Evolutionary conservation across 371 early-diverging fungal genomes (phyloP), one percentile per base, ranked within the genome.

Genomic region (Mucor circinelloides): DNA sequence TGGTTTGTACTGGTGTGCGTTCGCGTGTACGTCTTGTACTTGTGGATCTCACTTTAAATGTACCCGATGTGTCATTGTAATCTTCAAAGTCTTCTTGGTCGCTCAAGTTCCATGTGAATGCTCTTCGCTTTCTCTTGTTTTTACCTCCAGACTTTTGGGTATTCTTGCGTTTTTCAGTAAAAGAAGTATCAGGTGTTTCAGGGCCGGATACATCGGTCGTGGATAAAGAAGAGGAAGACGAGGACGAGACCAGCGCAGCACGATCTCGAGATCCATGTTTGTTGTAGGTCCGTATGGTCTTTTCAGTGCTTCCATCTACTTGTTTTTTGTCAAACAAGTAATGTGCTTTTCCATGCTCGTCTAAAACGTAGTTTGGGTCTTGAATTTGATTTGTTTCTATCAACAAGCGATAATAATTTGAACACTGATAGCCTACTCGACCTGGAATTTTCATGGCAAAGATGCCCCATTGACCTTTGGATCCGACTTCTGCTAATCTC

Each of bases 341-440:
- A 68, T 92, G 94, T 0, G 94, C 92, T 72, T 93, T 93, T 61
- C 96, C 96, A 66, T 91, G 89, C 40, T 89, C 90, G 73, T 94
- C 95, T 25, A 95, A 77, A 7, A 94, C 89, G 67, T 97, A 97
- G 81, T 96, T 97, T 7, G 93, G 92, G 72, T 97, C 97, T 63
- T 87, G 78, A 58, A 96, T 88, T 71, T 95, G 87, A 17, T 91
- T 89, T 40, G 89, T 92, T 74, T 95, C 93, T 5, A 97, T 87
- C 54, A 97, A 80, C 38, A 89, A 78, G 21, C 97, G 90, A 74
- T 97, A 97, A 75, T 93, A 97, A 75, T 95, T 97, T 34, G 96
- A 94, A 76, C 97, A 97, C 89, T 96, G 97, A 71, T 97, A 97
- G 6, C 97, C 97, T 19, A 97, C 97, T 21, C 97, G 90, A 13